These are phyloP conservation scores for Suillus occidentalis DNA, from an alignment of 768 basidiomycete genomes.

Conservation along the genomic window DNA sequence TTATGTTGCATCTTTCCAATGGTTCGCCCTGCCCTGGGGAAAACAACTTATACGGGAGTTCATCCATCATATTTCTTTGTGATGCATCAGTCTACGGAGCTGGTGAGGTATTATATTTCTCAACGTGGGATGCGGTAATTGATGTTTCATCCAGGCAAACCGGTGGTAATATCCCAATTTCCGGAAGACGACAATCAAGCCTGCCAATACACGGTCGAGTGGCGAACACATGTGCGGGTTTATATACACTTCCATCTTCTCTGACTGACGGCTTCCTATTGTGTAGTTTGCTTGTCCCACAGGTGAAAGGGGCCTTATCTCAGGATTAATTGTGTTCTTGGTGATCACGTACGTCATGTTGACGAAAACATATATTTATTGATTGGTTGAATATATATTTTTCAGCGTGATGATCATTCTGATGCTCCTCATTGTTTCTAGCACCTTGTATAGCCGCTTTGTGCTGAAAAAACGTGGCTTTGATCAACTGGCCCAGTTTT, in stretches of 20 bases:
- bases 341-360: constrained; percentile 54
- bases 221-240: constrained; percentile 70
- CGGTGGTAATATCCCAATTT: constrained; percentile 63
- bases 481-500: constrained; percentile 71
- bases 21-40: constrained; percentile 66
- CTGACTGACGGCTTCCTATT: neutral
- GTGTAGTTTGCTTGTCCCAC: constrained; percentile 71
- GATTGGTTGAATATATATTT: neutral
- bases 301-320: constrained; percentile 48
- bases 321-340: constrained; percentile 57
- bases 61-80: constrained; percentile 77
- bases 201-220: constrained; percentile 84
- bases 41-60: constrained; percentile 49
- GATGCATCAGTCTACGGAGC: constrained; percentile 59
- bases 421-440: constrained; percentile 64
- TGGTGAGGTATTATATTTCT: constrained; percentile 33
- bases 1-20: constrained; percentile 55
- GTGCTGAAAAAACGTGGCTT: constrained; percentile 70
- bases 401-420: constrained; percentile 55
- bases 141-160: constrained; percentile 37
- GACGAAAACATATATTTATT: neutral
- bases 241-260: neutral
- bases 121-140: neutral
- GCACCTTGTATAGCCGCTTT: constrained; percentile 76
- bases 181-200: constrained; percentile 57